phyloP scores from a whole-genome alignment of 768 basidiomycete genomes.

The Mycena epipterygia region DNA sequence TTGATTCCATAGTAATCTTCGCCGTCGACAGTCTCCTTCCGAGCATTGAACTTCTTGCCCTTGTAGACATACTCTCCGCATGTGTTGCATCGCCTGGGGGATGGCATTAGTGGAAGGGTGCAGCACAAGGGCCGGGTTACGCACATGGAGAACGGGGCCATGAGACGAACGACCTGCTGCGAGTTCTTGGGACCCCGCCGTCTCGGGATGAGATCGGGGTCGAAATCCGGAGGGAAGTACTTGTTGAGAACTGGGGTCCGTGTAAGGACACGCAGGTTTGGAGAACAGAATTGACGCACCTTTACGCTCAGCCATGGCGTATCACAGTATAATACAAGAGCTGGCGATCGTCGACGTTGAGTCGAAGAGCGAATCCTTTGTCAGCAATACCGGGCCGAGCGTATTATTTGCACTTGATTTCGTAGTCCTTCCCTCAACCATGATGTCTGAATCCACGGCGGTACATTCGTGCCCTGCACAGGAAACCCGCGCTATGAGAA shows the following conservation, averaged over 20 bases:
- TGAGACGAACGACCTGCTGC: slow-evolving; percentile 97
- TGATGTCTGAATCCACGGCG: too few species aligned
- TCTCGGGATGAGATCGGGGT: slow-evolving; percentile 95
- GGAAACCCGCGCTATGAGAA: neutral
- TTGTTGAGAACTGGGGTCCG: slow-evolving; percentile 84
- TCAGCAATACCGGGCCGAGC: slow-evolving; percentile 1
- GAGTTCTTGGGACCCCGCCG: slow-evolving; percentile 92
- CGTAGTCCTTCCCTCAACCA: too few species aligned
- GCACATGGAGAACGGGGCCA: slow-evolving; percentile 99
- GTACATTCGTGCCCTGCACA: neutral
- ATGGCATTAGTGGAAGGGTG: slow-evolving; percentile 24
- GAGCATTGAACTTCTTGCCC: slow-evolving; percentile 99
- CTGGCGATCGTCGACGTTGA: neutral
- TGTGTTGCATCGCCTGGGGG: slow-evolving; percentile 86
- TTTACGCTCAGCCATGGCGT: slow-evolving; percentile 34
- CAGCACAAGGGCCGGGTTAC: slow-evolving; percentile 39
- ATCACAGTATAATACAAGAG: neutral
- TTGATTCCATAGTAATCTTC: slow-evolving; percentile 99
- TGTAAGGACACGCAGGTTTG: neutral
- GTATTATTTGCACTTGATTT: too few species aligned
- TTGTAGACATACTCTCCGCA: slow-evolving; percentile 99
- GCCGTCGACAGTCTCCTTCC: slow-evolving; percentile 97
- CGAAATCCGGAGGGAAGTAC: slow-evolving; percentile 98
- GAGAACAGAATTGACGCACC: slow-evolving; percentile 2
- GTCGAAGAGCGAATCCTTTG: neutral